Conservation (phyloP, 2,329 filamentous ascomycete genomes). For the Pezizomycotina sp. region DNA sequence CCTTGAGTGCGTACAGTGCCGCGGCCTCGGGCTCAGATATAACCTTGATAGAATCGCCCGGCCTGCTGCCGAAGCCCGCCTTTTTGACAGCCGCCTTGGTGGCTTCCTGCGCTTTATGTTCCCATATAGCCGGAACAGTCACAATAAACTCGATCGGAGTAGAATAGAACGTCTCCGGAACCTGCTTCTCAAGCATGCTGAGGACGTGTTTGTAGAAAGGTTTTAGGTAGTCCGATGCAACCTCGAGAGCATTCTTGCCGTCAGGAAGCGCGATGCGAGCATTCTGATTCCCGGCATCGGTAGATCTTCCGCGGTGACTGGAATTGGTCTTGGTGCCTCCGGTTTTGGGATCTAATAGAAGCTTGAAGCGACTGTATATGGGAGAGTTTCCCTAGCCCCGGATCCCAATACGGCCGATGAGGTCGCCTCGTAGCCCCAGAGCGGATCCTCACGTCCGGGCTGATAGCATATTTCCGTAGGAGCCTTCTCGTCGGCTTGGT, state of each 20-base stretch:
- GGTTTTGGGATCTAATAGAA: conserved; percentile 5
- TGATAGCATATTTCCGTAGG: conserved; percentile 8
- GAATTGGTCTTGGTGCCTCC: conserved; percentile 2
- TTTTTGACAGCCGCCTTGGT: conserved; percentile 3
- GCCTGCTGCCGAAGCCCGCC: conserved; percentile 7
- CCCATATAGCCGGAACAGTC: conserved; percentile 12
- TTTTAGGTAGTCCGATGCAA: conserved; percentile 6
- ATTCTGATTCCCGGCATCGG: neutral
- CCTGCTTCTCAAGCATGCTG: conserved; percentile 4
- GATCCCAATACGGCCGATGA: conserved; percentile 1
- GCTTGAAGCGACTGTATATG: conserved; percentile 10
- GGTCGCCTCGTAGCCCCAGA: conserved; percentile 9
- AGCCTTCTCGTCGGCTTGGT: conserved; percentile 5
- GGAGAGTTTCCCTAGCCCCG: neutral
- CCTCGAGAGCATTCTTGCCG: conserved; percentile 5
- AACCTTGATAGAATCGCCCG: conserved; percentile 5
- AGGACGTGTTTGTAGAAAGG: conserved; percentile 6
- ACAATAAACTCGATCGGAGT: conserved; percentile 12
- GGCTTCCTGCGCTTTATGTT: conserved; percentile 10
- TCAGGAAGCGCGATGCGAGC: conserved; percentile 4
- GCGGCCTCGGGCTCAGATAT: conserved; percentile 16
- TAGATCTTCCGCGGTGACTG: no score
- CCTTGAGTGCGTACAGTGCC: conserved; percentile 8
- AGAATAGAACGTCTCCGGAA: conserved; percentile 7
- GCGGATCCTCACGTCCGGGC: neutral